These are phyloP conservation scores for Xylaria sp. DNA, from an alignment of 2,329 filamentous ascomycete species.

Conservation along the genomic window DNA sequence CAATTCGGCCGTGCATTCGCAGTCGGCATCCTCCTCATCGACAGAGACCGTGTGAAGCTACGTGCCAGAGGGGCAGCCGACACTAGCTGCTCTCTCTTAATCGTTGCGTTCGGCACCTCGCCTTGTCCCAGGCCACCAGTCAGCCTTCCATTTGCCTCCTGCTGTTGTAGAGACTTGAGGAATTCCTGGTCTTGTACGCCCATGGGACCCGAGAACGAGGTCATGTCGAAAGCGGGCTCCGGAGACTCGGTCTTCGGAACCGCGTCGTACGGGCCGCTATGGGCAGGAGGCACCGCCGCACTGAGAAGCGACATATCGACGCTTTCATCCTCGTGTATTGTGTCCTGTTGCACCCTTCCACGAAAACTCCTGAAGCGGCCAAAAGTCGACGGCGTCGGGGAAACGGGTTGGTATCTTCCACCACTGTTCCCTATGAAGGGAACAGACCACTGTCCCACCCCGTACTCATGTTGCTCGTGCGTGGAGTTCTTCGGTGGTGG, in stretches of 20 bases:
- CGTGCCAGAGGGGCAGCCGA: conserved; percentile 52
- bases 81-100: conserved; percentile 64
- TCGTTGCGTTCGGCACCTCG: conserved; percentile 58
- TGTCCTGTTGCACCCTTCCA: conserved; percentile 42
- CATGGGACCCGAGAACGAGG: conserved; percentile 59
- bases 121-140: conserved; percentile 70
- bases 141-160: conserved; percentile 65
- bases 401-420: conserved; percentile 43
- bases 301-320: conserved; percentile 49
- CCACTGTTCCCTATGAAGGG: conserved; percentile 41
- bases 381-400: conserved; percentile 36
- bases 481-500: conserved; percentile 20
- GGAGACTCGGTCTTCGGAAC: conserved; percentile 43
- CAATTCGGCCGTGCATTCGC: conserved; percentile 55
- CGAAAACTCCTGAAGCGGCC: conserved; percentile 45
- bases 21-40: conserved; percentile 49
- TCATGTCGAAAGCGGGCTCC: conserved; percentile 58
- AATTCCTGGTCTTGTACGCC: conserved; percentile 59
- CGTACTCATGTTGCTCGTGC: conserved; percentile 38
- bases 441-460: conserved; percentile 41
- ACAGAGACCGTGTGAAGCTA: conserved; percentile 56
- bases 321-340: conserved; percentile 50
- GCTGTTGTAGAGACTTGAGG: conserved; percentile 58
- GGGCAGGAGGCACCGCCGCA: conserved; percentile 48
- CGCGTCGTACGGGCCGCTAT: conserved; percentile 49